phyloP scores from a whole-genome alignment of 2,329 filamentous ascomycete genomes.

The Sporothrix pseudoabietina region DNA sequence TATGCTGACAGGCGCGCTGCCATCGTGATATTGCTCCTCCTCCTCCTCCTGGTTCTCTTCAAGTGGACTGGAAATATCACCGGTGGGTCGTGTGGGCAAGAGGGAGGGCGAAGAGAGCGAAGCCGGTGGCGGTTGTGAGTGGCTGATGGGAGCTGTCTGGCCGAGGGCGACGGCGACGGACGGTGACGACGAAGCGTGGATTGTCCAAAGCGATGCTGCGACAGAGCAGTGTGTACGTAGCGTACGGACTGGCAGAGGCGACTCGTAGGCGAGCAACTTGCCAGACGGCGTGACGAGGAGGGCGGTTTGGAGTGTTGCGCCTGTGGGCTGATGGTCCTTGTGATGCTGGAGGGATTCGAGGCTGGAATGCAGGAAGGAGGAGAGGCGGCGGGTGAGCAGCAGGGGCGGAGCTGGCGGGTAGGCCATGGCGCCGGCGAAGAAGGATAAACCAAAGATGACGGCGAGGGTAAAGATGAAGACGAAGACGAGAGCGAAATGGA shows the following conservation, averaged over 20 bases:
- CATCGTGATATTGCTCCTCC: slow-evolving; percentile 32
- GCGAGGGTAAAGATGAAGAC: not conserved
- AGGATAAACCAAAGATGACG: not conserved
- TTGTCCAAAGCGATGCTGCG: slow-evolving; percentile 62
- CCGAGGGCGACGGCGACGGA: slow-evolving; percentile 39
- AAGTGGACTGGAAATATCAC: slow-evolving; percentile 24
- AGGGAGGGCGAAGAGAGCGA: not conserved
- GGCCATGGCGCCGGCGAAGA: slow-evolving; percentile 36
- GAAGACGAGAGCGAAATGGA: too few species aligned
- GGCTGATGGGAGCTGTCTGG: slow-evolving; percentile 28
- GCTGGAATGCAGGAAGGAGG: slow-evolving; percentile 61
- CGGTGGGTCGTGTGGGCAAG: not conserved
- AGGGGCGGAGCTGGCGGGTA: slow-evolving; percentile 56
- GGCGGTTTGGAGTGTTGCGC: slow-evolving; percentile 55
- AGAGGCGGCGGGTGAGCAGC: slow-evolving; percentile 67
- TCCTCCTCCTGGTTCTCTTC: slow-evolving; percentile 37
- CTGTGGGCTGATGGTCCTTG: slow-evolving; percentile 38
- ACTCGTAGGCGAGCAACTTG: slow-evolving; percentile 65
- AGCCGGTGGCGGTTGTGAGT: not conserved
- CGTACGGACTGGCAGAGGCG: slow-evolving; percentile 55
- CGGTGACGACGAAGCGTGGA: slow-evolving; percentile 54
- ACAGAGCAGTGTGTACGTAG: slow-evolving; percentile 66
- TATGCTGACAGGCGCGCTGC: slow-evolving; percentile 41
- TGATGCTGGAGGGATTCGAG: slow-evolving; percentile 41
- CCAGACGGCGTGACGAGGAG: slow-evolving; percentile 62